phyloP scores from a whole-genome alignment of 208 protist genomes.

The Jaenimonas drosophilae region DNA sequence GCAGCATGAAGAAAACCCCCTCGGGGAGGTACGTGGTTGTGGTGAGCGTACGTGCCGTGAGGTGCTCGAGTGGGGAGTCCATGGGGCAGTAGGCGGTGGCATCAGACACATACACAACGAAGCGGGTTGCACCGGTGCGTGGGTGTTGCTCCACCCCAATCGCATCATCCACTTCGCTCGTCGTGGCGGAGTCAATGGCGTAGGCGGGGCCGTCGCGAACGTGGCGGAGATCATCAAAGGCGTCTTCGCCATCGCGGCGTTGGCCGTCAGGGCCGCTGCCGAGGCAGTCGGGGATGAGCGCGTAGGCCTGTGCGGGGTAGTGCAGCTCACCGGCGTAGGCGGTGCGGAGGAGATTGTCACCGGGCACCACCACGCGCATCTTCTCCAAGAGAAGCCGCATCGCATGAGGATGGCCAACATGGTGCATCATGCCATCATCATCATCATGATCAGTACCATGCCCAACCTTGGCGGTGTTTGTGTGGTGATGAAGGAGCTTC shows the following conservation, averaged over 20 bases:
- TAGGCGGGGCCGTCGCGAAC: slow-evolving; percentile 37
- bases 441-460: too few relatives aligned
- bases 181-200: slow-evolving; percentile 83
- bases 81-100: slow-evolving; percentile 83
- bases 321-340: slow-evolving; percentile 51
- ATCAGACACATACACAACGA: slow-evolving; percentile 84
- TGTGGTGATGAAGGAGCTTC: too few relatives aligned
- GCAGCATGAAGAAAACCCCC: slow-evolving; percentile 85
- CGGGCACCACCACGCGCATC: slow-evolving; percentile 42
- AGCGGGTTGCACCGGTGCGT: slow-evolving; percentile 41
- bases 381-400: slow-evolving; percentile 53
- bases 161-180: slow-evolving; percentile 86
- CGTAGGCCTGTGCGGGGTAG: slow-evolving; percentile 56
- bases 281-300: too few relatives aligned
- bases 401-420: slow-evolving; percentile 28
- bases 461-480: too few relatives aligned
- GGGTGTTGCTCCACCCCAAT: slow-evolving; percentile 65
- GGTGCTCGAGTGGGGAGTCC: slow-evolving; percentile 68
- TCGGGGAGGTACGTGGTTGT: slow-evolving; percentile 88
- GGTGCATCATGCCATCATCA: slow-evolving; percentile 25
- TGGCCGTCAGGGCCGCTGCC: too few relatives aligned
- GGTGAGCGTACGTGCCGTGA: slow-evolving; percentile 64
- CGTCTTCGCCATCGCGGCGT: slow-evolving; percentile 47
- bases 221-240: slow-evolving; percentile 55
- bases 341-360: slow-evolving; percentile 66